Percentiles rank a stretch among this genome's conserved stretches.
Conservation (phyloP, 179 eudicot genomes). For the Vitellaria paradoxa region DNA sequence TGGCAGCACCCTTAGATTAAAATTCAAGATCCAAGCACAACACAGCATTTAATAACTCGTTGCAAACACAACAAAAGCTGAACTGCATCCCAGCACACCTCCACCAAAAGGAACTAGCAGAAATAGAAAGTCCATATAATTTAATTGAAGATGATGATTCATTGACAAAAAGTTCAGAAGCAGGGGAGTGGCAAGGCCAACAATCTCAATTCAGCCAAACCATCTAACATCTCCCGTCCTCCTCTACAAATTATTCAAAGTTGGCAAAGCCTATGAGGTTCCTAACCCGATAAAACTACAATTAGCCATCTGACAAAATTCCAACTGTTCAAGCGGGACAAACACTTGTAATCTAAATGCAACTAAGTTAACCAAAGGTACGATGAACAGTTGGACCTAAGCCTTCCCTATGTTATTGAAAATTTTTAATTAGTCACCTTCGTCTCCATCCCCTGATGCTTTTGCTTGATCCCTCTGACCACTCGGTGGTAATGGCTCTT, state of each 20-base stretch:
- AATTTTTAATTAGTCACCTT: not conserved
- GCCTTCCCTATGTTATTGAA: not conserved
- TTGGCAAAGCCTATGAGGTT: not conserved
- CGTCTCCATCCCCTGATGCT: not conserved
- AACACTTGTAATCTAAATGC: not conserved
- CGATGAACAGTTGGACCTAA: not conserved
- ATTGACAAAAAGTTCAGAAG: not conserved
- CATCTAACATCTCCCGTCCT: not conserved
- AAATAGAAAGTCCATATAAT: not conserved
- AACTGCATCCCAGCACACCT: too few species aligned
- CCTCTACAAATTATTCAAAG: not conserved
- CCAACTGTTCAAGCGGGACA: not conserved
- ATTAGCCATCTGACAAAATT: not conserved
- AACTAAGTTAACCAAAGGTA: not conserved
- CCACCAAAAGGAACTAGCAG: not conserved
- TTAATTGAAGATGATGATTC: not conserved
- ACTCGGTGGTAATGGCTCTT: not conserved
- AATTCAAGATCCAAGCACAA: too few species aligned
- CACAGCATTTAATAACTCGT: too few species aligned
- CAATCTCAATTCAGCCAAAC: not conserved
- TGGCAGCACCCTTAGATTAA: too few species aligned
- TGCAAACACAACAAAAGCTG: too few species aligned
- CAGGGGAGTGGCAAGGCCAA: not conserved
- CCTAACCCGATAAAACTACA: not conserved
- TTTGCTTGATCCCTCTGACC: conserved; percentile 9